These are phyloP conservation scores for Trichosporon ovoides DNA, from an alignment of 1,284 basidiomycete genomes.

Conservation along the genomic window DNA sequence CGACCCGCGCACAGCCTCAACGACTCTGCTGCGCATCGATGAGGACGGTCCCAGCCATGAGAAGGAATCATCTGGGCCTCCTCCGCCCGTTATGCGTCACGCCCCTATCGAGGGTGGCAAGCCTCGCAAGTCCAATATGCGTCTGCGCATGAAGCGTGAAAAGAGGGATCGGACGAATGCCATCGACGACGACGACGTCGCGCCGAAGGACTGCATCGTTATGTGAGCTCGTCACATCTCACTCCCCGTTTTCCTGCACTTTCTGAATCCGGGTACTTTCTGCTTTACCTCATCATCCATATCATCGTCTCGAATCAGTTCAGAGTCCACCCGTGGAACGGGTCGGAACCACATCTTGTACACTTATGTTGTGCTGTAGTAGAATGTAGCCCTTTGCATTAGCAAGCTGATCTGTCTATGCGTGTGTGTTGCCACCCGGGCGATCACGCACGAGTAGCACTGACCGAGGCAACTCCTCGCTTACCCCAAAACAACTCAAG, in stretches of 20 bases:
- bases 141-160: conserved; percentile 1
- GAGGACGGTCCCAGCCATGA: conserved; percentile 17
- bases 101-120: conserved; percentile 8
- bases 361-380: conserved; percentile 3
- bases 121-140: conserved; percentile 5
- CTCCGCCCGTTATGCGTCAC: conserved; percentile 6
- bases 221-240: not conserved
- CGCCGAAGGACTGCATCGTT: conserved; percentile 1
- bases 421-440: not conserved
- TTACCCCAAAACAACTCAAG: too few relatives aligned
- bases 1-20: conserved; percentile 11
- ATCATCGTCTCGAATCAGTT: not conserved
- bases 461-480: too few relatives aligned
- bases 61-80: not conserved
- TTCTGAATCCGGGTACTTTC: not conserved
- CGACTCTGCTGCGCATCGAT: conserved; percentile 19
- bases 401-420: not conserved
- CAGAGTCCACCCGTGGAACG: not conserved
- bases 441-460: not conserved
- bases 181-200: conserved; percentile 3
- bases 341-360: not conserved
- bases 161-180: not conserved
- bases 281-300: not conserved
- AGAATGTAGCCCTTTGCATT: conserved; percentile 5
- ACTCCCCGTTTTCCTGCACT: not conserved